Conservation (phyloP, 2,329 filamentous ascomycete genomes). For the Ascochyta fabae region DNA sequence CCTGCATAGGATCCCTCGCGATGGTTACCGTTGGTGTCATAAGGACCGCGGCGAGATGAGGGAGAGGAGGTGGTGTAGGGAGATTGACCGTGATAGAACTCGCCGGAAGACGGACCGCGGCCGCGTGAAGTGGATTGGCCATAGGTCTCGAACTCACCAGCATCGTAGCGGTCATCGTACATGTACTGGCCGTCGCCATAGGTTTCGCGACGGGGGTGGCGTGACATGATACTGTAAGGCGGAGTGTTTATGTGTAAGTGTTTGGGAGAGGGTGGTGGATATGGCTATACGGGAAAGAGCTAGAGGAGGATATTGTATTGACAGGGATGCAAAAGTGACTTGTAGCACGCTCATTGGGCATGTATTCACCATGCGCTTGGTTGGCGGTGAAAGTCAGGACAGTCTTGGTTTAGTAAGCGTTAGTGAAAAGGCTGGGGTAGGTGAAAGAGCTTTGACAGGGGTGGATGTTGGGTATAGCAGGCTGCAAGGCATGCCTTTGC, state of each 20-base stretch:
- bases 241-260: not conserved
- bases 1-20: not conserved
- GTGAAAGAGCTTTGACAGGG: no score
- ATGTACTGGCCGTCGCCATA: not conserved
- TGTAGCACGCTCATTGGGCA: not conserved
- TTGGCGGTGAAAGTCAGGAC: not conserved
- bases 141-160: not conserved
- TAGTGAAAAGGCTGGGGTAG: no score
- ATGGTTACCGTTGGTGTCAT: not conserved
- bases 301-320: not conserved
- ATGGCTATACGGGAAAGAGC: no score
- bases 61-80: not conserved
- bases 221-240: not conserved
- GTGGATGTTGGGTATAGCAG: no score
- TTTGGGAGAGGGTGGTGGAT: not conserved
- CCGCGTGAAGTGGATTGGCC: not conserved
- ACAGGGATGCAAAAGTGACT: not conserved
- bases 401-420: no score
- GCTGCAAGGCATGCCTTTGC: no score
- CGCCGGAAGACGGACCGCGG: not conserved
- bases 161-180: not conserved
- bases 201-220: not conserved
- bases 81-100: not conserved
- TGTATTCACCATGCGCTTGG: not conserved
- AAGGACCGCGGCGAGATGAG: not conserved